A percentile compares a stretch with the other conserved stretches of the same genome.
Conservation (phyloP, 768 basidiomycete genomes). For the Russula sp. region DNA sequence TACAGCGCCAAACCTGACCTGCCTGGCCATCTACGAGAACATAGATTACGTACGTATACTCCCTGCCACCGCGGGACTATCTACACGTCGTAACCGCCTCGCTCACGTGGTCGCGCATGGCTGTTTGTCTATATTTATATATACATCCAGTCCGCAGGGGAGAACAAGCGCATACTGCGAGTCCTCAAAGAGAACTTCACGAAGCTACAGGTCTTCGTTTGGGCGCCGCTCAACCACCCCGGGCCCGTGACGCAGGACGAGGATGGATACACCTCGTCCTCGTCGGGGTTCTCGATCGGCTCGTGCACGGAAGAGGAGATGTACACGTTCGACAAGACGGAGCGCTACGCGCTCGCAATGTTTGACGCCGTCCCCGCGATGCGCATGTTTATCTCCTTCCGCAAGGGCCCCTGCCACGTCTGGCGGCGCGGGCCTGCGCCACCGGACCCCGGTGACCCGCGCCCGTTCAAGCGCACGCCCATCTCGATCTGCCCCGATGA, state of each 20-base stretch:
- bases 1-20: slow-evolving; percentile 10
- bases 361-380: slow-evolving; percentile 15
- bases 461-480: slow-evolving; percentile 6
- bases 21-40: slow-evolving; percentile 18
- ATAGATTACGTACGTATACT: slow-evolving; percentile 16
- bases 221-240: slow-evolving; percentile 15
- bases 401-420: slow-evolving; percentile 11
- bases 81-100: background rate
- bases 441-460: background rate
- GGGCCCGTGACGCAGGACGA: background rate
- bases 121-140: background rate
- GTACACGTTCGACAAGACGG: slow-evolving; percentile 15
- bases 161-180: slow-evolving; percentile 20
- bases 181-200: slow-evolving; percentile 12
- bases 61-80: background rate
- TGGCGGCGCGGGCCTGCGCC: slow-evolving; percentile 8
- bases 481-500: background rate
- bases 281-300: slow-evolving; percentile 18
- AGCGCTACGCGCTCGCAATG: slow-evolving; percentile 18
- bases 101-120: background rate
- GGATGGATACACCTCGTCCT: slow-evolving; percentile 1
- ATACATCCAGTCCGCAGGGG: slow-evolving; percentile 9
- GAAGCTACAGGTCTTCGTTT: slow-evolving; percentile 19
- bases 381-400: slow-evolving; percentile 20
- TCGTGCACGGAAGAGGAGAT: slow-evolving; percentile 16